phyloP scores from a whole-genome alignment of 345 rosid genomes.

The Bruguiera parviflora region DNA sequence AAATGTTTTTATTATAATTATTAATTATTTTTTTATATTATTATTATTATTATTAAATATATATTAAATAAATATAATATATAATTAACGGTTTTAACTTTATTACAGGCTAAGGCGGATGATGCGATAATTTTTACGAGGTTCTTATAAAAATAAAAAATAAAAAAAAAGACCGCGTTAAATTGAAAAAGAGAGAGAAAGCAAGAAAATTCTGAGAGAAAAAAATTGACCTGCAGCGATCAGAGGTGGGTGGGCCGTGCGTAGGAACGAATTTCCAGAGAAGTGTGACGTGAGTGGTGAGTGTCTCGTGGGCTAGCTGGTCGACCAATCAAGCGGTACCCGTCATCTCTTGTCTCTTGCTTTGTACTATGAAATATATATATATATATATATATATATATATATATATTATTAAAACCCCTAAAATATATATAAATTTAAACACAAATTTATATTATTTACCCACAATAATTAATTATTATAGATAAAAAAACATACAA shows the following conservation, averaged over 20 bases:
- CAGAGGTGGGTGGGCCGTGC: background rate
- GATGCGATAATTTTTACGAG: no score
- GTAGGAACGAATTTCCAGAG: constrained; percentile 22
- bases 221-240: background rate
- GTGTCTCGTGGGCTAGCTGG: constrained; percentile 4
- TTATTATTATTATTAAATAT: background rate
- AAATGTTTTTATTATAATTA: no score
- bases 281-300: constrained; percentile 21
- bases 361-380: background rate
- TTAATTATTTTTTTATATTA: no score
- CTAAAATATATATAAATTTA: no score
- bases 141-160: no score
- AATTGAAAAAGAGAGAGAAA: background rate
- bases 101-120: background rate
- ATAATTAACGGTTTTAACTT: background rate
- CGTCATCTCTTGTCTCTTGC: constrained; percentile 30
- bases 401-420: no score
- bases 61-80: background rate
- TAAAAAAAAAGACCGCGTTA: background rate
- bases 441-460: no score
- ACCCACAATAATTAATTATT: no score
- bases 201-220: background rate
- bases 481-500: no score
- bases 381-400: no score
- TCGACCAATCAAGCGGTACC: constrained; percentile 24